Conservation (phyloP, 768 basidiomycete species). For the Coprinellus aureogranulatus region DNA sequence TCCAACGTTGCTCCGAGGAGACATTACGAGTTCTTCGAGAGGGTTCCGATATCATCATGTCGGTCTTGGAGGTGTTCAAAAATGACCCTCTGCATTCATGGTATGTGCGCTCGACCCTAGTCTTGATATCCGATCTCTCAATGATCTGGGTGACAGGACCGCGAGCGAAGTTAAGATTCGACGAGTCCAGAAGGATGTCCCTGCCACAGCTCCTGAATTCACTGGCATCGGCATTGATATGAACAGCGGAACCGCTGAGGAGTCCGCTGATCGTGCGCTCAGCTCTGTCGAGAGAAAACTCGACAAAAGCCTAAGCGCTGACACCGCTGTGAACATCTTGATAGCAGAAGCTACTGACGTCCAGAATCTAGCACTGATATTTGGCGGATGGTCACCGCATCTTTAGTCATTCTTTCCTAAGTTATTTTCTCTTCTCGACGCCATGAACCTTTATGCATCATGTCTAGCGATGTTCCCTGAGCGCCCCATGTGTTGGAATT, state of each 20-base stretch:
- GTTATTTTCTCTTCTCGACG: too few species aligned
- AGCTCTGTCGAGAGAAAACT: slow-evolving; percentile 78
- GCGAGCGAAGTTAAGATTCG: slow-evolving; percentile 74
- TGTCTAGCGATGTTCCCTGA: too few species aligned
- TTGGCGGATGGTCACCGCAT: slow-evolving; percentile 44
- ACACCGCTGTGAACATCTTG: slow-evolving; percentile 91
- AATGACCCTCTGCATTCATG: slow-evolving; percentile 94
- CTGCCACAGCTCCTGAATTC: slow-evolving; percentile 23
- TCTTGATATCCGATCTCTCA: slow-evolving; percentile 2
- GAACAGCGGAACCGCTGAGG: slow-evolving; percentile 66
- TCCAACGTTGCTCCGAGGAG: slow-evolving; percentile 92
- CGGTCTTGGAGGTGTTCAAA: slow-evolving; percentile 94
- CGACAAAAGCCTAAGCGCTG: slow-evolving; percentile 80
- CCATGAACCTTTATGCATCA: too few species aligned
- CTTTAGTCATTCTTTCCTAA: slow-evolving; percentile 24
- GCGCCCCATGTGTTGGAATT: too few species aligned
- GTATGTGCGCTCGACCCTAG: slow-evolving; percentile 38
- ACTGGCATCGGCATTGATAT: slow-evolving; percentile 60
- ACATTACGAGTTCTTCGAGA: slow-evolving; percentile 88
- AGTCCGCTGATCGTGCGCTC: slow-evolving; percentile 88
- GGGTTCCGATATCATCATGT: slow-evolving; percentile 84
- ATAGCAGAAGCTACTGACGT: slow-evolving; percentile 84
- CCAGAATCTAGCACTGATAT: slow-evolving; percentile 75
- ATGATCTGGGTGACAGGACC: slow-evolving; percentile 47
- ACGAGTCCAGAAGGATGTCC: slow-evolving; percentile 49